These are phyloP conservation scores for Glycyrrhiza uralensis DNA, from an alignment of 306 rosid genomes.

Conservation along the genomic window DNA sequence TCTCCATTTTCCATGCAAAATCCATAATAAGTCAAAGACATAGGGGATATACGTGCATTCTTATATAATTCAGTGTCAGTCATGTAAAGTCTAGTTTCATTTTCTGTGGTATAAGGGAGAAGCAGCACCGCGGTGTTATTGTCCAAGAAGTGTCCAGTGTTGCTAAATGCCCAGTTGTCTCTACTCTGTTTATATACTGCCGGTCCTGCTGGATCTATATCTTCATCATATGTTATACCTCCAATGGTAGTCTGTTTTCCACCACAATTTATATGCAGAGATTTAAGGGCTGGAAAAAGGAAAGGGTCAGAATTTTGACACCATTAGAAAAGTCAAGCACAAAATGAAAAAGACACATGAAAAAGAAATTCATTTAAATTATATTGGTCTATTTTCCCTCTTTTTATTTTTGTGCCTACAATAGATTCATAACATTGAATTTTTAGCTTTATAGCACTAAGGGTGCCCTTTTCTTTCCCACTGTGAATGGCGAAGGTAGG, in stretches of 20 bases:
- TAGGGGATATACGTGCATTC: slow-evolving; percentile 61
- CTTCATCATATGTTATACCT: slow-evolving; percentile 19
- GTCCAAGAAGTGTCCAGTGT: slow-evolving; percentile 48
- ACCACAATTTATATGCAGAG: slow-evolving; percentile 37
- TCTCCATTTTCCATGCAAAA: slow-evolving; percentile 46
- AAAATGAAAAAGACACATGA: not conserved
- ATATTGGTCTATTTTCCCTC: not conserved
- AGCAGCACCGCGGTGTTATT: not conserved
- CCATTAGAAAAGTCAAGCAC: not conserved
- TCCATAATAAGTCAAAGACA: slow-evolving; percentile 58
- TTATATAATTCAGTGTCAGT: slow-evolving; percentile 37
- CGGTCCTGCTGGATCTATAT: not conserved
- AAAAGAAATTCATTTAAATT: not conserved
- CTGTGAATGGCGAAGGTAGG: not conserved
- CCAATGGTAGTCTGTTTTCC: not conserved
- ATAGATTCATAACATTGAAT: too few species aligned
- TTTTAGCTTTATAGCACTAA: not conserved
- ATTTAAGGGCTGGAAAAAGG: not conserved
- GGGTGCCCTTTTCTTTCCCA: too few species aligned
- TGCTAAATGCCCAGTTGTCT: slow-evolving; percentile 52
- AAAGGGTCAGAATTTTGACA: not conserved
- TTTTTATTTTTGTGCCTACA: not conserved
- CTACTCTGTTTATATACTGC: not conserved
- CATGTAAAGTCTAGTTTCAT: slow-evolving; percentile 7
- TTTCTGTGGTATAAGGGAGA: not conserved